Percentiles rank a stretch among this genome's conserved stretches.
Conservation (phyloP, 1,284 basidiomycete species). For the Ustilago xerochloae region DNA sequence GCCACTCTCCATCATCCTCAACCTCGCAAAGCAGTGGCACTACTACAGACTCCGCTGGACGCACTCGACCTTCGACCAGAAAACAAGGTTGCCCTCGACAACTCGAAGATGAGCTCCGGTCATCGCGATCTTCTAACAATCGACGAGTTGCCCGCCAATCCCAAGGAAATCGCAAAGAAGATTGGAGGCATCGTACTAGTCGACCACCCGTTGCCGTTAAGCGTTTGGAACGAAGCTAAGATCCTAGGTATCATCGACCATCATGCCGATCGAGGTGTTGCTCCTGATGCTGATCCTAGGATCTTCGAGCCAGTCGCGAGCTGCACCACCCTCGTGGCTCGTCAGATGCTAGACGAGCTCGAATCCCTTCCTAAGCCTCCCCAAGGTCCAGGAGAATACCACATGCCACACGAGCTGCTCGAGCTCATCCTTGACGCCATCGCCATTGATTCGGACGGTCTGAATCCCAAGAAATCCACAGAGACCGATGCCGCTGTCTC, state of each 20-base stretch:
- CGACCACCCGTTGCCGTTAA: constrained; percentile 67
- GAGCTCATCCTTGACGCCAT: constrained; percentile 63
- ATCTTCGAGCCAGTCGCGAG: constrained; percentile 60
- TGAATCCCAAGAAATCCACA: constrained; percentile 51
- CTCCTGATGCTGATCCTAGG: constrained; percentile 59
- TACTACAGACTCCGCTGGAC: constrained; percentile 61
- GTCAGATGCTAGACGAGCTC: constrained; percentile 61
- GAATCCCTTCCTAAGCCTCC: constrained; percentile 42
- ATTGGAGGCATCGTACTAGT: constrained; percentile 67
- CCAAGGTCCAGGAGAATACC: constrained; percentile 47
- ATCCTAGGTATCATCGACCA: constrained; percentile 67
- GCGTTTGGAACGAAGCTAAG: constrained; percentile 58
- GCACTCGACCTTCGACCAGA: constrained; percentile 68
- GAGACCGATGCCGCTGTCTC: constrained; percentile 34
- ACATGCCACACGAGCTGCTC: constrained; percentile 60
- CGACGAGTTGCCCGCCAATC: constrained; percentile 68
- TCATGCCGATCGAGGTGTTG: constrained; percentile 65
- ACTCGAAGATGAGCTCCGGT: constrained; percentile 63
- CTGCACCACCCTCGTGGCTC: constrained; percentile 65
- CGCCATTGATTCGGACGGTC: constrained; percentile 60
- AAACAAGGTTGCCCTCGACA: constrained; percentile 66
- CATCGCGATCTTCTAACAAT: constrained; percentile 69
- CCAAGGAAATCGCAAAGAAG: constrained; percentile 56
- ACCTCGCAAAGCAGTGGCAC: constrained; percentile 51
- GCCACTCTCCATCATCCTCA: constrained; percentile 34